These are phyloP conservation scores for Gastrolobium bilobum DNA, from an alignment of 306 rosid species.

Conservation along the genomic window DNA sequence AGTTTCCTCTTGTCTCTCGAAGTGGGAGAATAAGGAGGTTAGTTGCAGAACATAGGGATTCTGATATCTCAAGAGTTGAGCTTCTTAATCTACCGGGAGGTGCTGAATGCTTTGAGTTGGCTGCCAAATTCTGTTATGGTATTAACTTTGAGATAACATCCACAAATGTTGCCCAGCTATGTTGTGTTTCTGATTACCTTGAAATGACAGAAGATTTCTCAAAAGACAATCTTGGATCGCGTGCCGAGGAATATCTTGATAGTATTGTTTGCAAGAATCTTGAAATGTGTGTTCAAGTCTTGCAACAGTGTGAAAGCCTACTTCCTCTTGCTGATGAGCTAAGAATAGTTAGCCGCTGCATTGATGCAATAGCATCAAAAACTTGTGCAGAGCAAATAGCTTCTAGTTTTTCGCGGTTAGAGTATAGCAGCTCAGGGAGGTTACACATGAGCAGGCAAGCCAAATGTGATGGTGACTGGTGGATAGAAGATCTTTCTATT, in stretches of 20 bases:
- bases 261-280: constrained; percentile 88
- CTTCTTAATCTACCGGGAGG: constrained; percentile 95
- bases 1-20: constrained; percentile 99
- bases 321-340: constrained; percentile 95
- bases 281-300: constrained; percentile 92
- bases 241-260: constrained; percentile 85
- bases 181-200: constrained; percentile 87
- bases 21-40: constrained; percentile 91
- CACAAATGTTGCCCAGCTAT: constrained; percentile 86
- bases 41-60: constrained; percentile 94
- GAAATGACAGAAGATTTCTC: constrained; percentile 97
- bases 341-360: constrained; percentile 79
- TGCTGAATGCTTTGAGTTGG: constrained; percentile 89
- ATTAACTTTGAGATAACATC: constrained; percentile 95
- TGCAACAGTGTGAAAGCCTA: constrained; percentile 88
- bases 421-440: constrained; percentile 98
- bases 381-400: constrained; percentile 98
- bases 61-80: constrained; percentile 92
- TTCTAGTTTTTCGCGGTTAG: constrained; percentile 94
- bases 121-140: constrained; percentile 97
- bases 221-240: constrained; percentile 85
- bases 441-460: constrained; percentile 93
- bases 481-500: constrained; percentile 97
- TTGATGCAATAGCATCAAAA: constrained; percentile 94
- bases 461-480: constrained; percentile 94